Percentiles rank a stretch among this genome's conserved stretches.
phyloP scores from a whole-genome alignment of 352 stramenopile species.

The Globisporangium nunn region DNA sequence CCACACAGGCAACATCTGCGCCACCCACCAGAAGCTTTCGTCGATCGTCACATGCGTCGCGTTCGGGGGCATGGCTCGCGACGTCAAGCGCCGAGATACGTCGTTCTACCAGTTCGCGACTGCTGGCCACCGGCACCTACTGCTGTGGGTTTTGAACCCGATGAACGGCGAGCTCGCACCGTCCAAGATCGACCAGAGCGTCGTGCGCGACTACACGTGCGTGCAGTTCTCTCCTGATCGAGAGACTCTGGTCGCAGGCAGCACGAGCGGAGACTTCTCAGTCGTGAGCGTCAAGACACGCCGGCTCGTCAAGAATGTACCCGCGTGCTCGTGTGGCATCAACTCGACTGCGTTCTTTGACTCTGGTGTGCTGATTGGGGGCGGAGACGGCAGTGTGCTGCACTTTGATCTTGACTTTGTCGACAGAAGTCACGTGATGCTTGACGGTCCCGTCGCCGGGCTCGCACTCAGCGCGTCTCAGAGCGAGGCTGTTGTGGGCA shows the following conservation, averaged over 20 bases:
- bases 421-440: slow-evolving; percentile 55
- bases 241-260: slow-evolving; percentile 79
- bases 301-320: slow-evolving; percentile 57
- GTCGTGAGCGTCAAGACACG: slow-evolving; percentile 73
- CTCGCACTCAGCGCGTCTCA: slow-evolving; percentile 56
- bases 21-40: slow-evolving; percentile 67
- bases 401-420: slow-evolving; percentile 71
- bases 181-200: slow-evolving; percentile 68
- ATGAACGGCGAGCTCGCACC: slow-evolving; percentile 62
- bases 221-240: slow-evolving; percentile 74
- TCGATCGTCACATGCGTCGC: slow-evolving; percentile 50
- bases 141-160: slow-evolving; percentile 87
- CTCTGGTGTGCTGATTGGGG: slow-evolving; percentile 56
- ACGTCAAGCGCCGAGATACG: slow-evolving; percentile 89
- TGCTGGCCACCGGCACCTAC: slow-evolving; percentile 59
- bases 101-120: slow-evolving; percentile 86
- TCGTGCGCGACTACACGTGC: slow-evolving; percentile 80
- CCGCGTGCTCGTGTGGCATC: slow-evolving; percentile 79
- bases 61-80: slow-evolving; percentile 81
- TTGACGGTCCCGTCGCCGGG: slow-evolving; percentile 60
- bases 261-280: slow-evolving; percentile 84
- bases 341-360: slow-evolving; percentile 45
- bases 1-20: slow-evolving; percentile 81
- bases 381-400: slow-evolving; percentile 82
- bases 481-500: slow-evolving; percentile 66